These are phyloP conservation scores for Metroxylon sagu DNA, from an alignment of 176 grass and related monocot species.

Conservation along the genomic window DNA sequence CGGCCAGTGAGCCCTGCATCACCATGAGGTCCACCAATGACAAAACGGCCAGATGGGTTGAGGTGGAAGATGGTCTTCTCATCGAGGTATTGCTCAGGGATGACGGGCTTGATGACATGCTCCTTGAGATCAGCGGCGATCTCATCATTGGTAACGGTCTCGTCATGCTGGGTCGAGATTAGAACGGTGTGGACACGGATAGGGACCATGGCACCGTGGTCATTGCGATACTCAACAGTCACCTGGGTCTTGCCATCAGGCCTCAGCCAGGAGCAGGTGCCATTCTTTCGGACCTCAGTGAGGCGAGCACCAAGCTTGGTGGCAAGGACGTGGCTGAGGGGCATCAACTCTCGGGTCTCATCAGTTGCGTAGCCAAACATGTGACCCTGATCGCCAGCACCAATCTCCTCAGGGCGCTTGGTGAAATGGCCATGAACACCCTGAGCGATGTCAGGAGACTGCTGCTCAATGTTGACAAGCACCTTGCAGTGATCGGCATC, in stretches of 20 bases:
- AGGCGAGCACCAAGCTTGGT: conserved; percentile 43
- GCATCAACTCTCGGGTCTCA: conserved; percentile 53
- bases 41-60: conserved; percentile 49
- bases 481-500: conserved; percentile 53
- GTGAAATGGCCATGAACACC: conserved; percentile 51
- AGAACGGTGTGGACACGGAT: conserved; percentile 39
- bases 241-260: conserved; percentile 52
- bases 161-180: conserved; percentile 54
- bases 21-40: conserved; percentile 49
- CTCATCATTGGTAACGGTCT: conserved; percentile 53
- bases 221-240: conserved; percentile 47
- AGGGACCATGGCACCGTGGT: conserved; percentile 37
- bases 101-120: conserved; percentile 50
- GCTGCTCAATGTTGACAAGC: conserved; percentile 49
- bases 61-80: conserved; percentile 58
- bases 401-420: conserved; percentile 54
- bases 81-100: conserved; percentile 44
- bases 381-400: conserved; percentile 49
- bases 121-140: conserved; percentile 49
- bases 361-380: conserved; percentile 59
- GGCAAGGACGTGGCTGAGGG: conserved; percentile 53
- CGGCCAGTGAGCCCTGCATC: conserved; percentile 50
- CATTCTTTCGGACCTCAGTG: conserved; percentile 49
- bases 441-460: conserved; percentile 47
- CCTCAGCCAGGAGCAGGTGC: conserved; percentile 41